Conservation (phyloP, 164 flowering plant species). For the Vitis cinerea region DNA sequence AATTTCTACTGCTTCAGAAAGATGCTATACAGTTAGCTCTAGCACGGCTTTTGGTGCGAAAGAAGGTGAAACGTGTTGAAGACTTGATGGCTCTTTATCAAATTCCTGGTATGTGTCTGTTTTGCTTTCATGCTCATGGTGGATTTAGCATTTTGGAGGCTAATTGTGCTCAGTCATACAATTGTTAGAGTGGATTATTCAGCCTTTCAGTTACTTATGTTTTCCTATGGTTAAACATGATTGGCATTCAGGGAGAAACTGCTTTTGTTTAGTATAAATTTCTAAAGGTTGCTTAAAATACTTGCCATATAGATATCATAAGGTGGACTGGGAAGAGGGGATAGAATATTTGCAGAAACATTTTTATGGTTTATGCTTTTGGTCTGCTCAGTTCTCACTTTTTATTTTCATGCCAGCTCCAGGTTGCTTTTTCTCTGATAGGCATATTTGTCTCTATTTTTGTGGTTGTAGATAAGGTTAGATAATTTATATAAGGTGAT, state of each 20-base stretch:
- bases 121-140: not conserved
- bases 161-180: not conserved
- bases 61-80: constrained; percentile 52
- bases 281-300: too few relatives aligned
- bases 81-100: constrained; percentile 48
- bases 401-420: not conserved
- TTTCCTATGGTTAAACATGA: too few relatives aligned
- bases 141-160: not conserved
- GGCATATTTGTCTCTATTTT: not conserved
- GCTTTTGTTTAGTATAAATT: too few relatives aligned
- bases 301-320: too few relatives aligned
- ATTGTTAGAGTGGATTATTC: not conserved
- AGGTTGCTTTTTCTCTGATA: not conserved
- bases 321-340: too few relatives aligned
- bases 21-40: constrained; percentile 58
- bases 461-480: not conserved
- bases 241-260: too few relatives aligned
- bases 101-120: constrained; percentile 49
- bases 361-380: too few relatives aligned
- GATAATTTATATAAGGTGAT: too few relatives aligned
- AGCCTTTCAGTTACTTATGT: too few relatives aligned
- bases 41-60: constrained; percentile 46
- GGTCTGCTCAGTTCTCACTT: too few relatives aligned
- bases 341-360: too few relatives aligned
- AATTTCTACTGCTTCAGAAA: constrained; percentile 52